Evolutionary conservation across 2,329 filamentous ascomycete species (phyloP).

Genomic region (Aciculosporium take): DNA sequence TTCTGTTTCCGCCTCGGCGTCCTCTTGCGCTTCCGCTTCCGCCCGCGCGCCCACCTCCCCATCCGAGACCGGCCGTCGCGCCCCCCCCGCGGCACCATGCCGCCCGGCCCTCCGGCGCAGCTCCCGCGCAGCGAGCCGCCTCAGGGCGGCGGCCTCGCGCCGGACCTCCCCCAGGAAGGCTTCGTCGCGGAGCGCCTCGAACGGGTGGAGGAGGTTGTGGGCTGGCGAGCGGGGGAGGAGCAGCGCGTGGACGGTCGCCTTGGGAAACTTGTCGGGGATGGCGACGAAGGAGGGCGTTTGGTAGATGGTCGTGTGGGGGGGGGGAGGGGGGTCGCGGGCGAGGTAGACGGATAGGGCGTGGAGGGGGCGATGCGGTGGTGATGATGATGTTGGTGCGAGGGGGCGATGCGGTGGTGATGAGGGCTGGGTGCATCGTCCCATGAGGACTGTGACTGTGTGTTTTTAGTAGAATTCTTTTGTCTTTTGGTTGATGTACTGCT

Average conservation of each 20-base stretch:
- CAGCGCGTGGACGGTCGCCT: slow-evolving; percentile 71
- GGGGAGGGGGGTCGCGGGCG: slow-evolving; percentile 42
- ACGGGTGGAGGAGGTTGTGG: slow-evolving; percentile 54
- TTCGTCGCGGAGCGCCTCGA: slow-evolving; percentile 58
- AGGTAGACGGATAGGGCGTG: slow-evolving; percentile 54
- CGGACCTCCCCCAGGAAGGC: slow-evolving; percentile 53
- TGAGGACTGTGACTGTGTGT: slow-evolving; percentile 17
- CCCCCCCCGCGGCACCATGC: slow-evolving; percentile 47
- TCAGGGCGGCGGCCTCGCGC: slow-evolving; percentile 46
- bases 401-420: too few relatives aligned
- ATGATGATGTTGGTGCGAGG: slow-evolving; percentile 21
- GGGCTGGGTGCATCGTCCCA: too few relatives aligned
- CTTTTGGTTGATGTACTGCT: too few relatives aligned
- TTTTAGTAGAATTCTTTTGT: not conserved
- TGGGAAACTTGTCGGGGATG: slow-evolving; percentile 76
- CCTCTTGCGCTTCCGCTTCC: slow-evolving; percentile 41
- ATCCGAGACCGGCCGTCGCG: slow-evolving; percentile 52
- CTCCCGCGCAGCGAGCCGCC: slow-evolving; percentile 55
- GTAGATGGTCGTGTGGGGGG: slow-evolving; percentile 47
- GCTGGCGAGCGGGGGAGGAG: slow-evolving; percentile 61
- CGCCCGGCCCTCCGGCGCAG: slow-evolving; percentile 54
- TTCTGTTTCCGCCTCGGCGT: slow-evolving; percentile 17
- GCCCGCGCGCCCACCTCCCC: slow-evolving; percentile 24
- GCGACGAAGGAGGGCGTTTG: slow-evolving; percentile 55
- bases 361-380: slow-evolving; percentile 19